A percentile compares a stretch with the other conserved stretches of the same genome.
These are phyloP conservation scores for Ceriops tagal DNA, from an alignment of 345 rosid genomes.

Conservation along the genomic window DNA sequence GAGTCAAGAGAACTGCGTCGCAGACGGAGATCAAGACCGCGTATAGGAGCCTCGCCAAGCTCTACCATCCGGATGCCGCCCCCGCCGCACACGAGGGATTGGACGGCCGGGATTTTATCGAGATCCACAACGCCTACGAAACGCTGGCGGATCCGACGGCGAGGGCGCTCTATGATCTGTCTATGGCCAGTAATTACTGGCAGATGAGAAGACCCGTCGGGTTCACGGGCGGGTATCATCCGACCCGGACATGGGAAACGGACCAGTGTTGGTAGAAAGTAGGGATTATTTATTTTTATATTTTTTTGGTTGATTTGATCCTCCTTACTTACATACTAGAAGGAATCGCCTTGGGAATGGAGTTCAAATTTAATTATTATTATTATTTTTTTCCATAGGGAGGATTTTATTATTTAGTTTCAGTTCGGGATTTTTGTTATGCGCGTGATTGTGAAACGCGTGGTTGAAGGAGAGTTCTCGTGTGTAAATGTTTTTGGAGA, in stretches of 20 bases:
- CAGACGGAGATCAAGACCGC: conserved; percentile 21
- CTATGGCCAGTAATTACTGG: conserved; percentile 26
- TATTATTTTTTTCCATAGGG: too few species aligned
- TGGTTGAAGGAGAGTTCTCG: too few species aligned
- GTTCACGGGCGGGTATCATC: conserved; percentile 15
- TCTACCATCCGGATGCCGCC: conserved; percentile 54
- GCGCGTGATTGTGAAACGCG: too few species aligned
- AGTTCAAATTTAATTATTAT: too few species aligned
- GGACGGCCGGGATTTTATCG: conserved; percentile 58
- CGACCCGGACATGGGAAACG: conserved; percentile 80
- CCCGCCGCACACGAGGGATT: conserved; percentile 21
- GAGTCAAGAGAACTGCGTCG: conserved; percentile 14
- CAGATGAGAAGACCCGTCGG: conserved; percentile 15
- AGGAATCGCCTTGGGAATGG: too few species aligned
- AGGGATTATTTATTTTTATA: too few species aligned
- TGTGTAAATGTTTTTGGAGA: too few species aligned
- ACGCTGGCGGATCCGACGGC: conserved; percentile 71
- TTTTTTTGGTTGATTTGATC: too few species aligned
- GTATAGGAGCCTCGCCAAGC: conserved; percentile 41
- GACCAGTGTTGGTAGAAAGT: conserved; percentile 77
- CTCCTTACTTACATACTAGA: too few species aligned
- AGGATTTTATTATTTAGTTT: too few species aligned
- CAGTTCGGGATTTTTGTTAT: too few species aligned
- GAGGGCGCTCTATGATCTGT: conserved; percentile 63
- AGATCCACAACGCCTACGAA: conserved; percentile 67